phyloP scores from a whole-genome alignment of 371 early-diverging fungal species.

The Neoconidiobolus thromboides region DNA sequence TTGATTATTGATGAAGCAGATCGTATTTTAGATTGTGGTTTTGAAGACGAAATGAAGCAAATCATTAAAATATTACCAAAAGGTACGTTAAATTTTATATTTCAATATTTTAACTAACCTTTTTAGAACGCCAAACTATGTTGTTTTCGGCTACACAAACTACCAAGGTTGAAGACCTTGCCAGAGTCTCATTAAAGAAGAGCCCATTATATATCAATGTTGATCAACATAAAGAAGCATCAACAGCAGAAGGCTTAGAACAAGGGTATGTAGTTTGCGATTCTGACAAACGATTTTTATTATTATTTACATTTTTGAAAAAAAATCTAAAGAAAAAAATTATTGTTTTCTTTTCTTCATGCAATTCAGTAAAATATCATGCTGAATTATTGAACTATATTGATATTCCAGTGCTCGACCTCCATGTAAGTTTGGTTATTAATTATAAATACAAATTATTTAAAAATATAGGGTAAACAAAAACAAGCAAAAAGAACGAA shows the following conservation, averaged over 20 bases:
- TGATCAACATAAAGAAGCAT: constrained; percentile 69
- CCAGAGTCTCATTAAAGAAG: constrained; percentile 81
- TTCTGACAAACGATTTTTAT: constrained; percentile 71
- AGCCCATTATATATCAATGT: constrained; percentile 93
- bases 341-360: constrained; percentile 91
- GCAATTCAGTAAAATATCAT: constrained; percentile 89
- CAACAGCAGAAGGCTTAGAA: constrained; percentile 87
- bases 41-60: constrained; percentile 96
- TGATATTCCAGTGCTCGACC: constrained; percentile 86
- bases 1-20: constrained; percentile 98
- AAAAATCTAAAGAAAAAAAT: constrained; percentile 88
- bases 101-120: neutral
- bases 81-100: constrained; percentile 14
- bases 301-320: constrained; percentile 80
- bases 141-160: constrained; percentile 98
- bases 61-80: constrained; percentile 77
- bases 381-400: constrained; percentile 90
- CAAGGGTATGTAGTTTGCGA: constrained; percentile 93
- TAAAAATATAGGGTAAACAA: constrained; percentile 42
- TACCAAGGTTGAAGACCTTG: constrained; percentile 90
- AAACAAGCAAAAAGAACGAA: constrained; percentile 91
- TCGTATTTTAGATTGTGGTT: constrained; percentile 93
- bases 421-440: constrained; percentile 45
- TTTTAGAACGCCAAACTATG: constrained; percentile 71
- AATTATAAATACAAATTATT: neutral